Conservation (phyloP, 1,284 basidiomycete species). For the Ganoderma sp. region DNA sequence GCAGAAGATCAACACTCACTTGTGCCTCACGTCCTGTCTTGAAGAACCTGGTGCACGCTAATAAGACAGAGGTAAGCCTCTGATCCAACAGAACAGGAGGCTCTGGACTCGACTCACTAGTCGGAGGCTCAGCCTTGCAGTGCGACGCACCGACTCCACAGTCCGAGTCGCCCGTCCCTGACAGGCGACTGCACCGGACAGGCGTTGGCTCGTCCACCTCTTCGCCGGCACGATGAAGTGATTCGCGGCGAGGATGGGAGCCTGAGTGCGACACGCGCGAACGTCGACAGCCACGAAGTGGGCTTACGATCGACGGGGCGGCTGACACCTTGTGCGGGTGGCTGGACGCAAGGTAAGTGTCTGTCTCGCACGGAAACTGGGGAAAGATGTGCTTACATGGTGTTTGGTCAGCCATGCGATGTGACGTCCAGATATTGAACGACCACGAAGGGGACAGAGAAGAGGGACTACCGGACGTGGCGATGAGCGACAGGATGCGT, state of each 20-base stretch:
- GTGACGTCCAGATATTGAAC: not conserved
- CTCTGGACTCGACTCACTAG: constrained; percentile 3
- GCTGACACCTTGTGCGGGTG: not conserved
- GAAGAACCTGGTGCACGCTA: not conserved
- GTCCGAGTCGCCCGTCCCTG: constrained; percentile 20
- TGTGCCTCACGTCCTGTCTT: too few species aligned
- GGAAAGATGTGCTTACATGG: not conserved
- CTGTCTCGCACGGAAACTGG: not conserved
- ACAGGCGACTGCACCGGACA: constrained; percentile 18
- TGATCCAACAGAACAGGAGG: too few species aligned
- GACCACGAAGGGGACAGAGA: not conserved
- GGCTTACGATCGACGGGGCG: constrained; percentile 11
- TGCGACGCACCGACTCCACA: constrained; percentile 19
- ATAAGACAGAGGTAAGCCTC: not conserved
- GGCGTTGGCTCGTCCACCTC: constrained; percentile 16
- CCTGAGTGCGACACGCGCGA: constrained; percentile 18
- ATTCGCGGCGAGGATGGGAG: constrained; percentile 9
- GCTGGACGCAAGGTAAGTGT: not conserved
- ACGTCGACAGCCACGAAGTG: constrained; percentile 20
- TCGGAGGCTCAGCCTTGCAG: constrained; percentile 19
- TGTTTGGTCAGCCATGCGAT: not conserved
- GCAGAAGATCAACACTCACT: too few species aligned
- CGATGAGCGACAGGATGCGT: not conserved
- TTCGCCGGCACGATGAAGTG: not conserved
- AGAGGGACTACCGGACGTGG: not conserved